Evolutionary conservation across 257 asterid species (phyloP).

Genomic region (Fraxinus quadrangulata): DNA sequence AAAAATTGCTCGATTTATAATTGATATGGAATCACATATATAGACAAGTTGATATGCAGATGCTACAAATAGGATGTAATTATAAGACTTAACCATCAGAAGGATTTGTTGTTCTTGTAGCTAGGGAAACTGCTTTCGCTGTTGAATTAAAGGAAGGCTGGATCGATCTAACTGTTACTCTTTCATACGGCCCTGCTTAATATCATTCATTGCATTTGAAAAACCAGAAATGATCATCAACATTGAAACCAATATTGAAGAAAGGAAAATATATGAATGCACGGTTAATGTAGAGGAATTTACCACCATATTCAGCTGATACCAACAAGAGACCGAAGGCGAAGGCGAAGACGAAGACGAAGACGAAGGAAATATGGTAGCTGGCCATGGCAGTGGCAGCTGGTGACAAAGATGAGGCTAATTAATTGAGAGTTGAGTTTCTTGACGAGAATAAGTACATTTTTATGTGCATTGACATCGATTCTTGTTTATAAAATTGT

Average conservation of each 20-base stretch:
- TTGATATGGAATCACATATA: no score
- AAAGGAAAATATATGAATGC: not conserved
- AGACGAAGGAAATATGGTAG: slow-evolving; percentile 15
- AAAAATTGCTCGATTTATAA: not conserved
- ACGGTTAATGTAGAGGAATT: not conserved
- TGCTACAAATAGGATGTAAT: no score
- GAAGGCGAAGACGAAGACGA: not conserved
- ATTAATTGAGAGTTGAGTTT: not conserved
- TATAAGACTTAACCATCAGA: slow-evolving; percentile 19
- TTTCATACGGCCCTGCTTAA: slow-evolving; percentile 29
- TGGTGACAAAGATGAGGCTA: not conserved
- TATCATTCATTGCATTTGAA: not conserved
- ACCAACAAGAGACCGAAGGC: slow-evolving; percentile 9
- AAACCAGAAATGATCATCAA: not conserved
- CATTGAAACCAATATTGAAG: not conserved
- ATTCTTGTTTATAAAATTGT: not conserved
- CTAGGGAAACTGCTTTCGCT: slow-evolving; percentile 26
- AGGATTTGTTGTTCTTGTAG: slow-evolving; percentile 25
- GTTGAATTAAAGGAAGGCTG: not conserved
- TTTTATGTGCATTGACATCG: not conserved
- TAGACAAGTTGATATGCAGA: not conserved
- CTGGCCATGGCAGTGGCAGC: slow-evolving; percentile 25
- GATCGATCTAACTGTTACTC: slow-evolving; percentile 6
- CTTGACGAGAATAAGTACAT: not conserved
- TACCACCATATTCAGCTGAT: slow-evolving; percentile 20